phyloP scores from a whole-genome alignment of 2,329 filamentous ascomycete genomes.

The Juglanconis oblonga region DNA sequence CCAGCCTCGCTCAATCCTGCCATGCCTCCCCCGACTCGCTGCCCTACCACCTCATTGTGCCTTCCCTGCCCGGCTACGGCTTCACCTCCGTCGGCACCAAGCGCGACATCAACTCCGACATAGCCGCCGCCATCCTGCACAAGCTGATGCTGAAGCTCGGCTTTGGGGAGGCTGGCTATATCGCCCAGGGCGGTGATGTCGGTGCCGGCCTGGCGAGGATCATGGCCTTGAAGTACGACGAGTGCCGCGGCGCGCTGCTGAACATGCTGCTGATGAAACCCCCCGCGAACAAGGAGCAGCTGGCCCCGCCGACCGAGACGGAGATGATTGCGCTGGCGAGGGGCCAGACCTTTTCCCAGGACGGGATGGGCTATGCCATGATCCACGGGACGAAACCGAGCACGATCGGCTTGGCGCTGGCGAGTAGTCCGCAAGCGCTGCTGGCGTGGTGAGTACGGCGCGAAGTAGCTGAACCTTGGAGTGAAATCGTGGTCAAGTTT shows the following conservation, averaged over 20 bases:
- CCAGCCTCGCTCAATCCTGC: constrained; percentile 38
- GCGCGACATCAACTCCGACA: too few species aligned
- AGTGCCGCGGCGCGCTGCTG: too few species aligned
- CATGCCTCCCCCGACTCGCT: constrained; percentile 47
- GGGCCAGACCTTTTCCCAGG: too few species aligned
- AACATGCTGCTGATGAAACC: too few species aligned
- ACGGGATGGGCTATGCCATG: constrained; percentile 44
- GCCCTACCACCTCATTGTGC: constrained; percentile 56
- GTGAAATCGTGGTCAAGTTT: too few species aligned
- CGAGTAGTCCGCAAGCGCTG: constrained; percentile 51
- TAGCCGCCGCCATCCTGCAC: too few species aligned
- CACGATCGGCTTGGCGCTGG: constrained; percentile 54
- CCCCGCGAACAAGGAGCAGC: too few species aligned
- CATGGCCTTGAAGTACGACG: too few species aligned
- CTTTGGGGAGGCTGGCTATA: constrained; percentile 47
- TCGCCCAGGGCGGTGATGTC: constrained; percentile 57
- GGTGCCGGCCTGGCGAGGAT: constrained; percentile 43
- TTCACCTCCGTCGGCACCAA: constrained; percentile 38
- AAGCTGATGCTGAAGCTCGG: constrained; percentile 51
- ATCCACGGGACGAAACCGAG: constrained; percentile 53
- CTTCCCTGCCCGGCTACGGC: constrained; percentile 53
- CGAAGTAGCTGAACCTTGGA: too few species aligned
- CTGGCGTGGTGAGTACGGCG: too few species aligned
- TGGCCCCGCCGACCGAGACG: too few species aligned
- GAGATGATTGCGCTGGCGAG: too few species aligned